Evolutionary conservation across 75 land plant genomes (phyloP), one percentile per base, ranked within the genome.

Genomic region (Pinus albicaulis): DNA sequence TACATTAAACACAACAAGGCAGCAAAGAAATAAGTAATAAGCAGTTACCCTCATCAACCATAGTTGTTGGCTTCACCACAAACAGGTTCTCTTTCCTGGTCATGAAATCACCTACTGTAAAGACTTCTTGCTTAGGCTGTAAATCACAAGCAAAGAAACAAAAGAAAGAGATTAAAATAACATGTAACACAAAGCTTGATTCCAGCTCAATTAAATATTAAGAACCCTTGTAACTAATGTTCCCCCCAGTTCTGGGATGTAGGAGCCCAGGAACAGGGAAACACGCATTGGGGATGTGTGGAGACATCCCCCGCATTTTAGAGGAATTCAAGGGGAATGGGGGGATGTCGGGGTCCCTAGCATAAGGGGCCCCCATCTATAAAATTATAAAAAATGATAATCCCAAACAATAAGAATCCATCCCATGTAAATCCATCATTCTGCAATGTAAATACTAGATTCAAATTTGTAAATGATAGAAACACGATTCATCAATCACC

Each of bases 101-200:
- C 99, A 96, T 96, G 72, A 91, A 96, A 70, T 96, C 99, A 65
- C 97, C 92, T 28, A 96, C 99, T 19, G 84, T 90, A 61, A 78
- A 94, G 3, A 74, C 15, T 28, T 82, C 86, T 58, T 81, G 89
- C 60, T 78, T 88, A 55, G 80, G 72, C 98, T 93, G 91, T 73
- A 78, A 74, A 83, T 41, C 24, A 71, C 57, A 64, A 64, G 71
- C 23, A 68, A 41, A 38, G 7, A 64, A 64, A 16, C 16, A 64
- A 16, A 68, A 68, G 38, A 38, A 68, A 20, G 10, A n/a, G 34
- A 3, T 20, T 53, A 68, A 68, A 41, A 36, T 41, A 10, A 7
- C 71, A 68, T 68, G 10, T 38, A 68, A 20, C 44, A 36, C 20
- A 41, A 68, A 20, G n/a, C 31, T 68, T 68, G 44, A 41, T 38